Evolutionary conservation across 1,284 basidiomycete genomes (phyloP), one percentile per base, ranked within the genome.

Genomic region (Ganoderma lingzhi): DNA sequence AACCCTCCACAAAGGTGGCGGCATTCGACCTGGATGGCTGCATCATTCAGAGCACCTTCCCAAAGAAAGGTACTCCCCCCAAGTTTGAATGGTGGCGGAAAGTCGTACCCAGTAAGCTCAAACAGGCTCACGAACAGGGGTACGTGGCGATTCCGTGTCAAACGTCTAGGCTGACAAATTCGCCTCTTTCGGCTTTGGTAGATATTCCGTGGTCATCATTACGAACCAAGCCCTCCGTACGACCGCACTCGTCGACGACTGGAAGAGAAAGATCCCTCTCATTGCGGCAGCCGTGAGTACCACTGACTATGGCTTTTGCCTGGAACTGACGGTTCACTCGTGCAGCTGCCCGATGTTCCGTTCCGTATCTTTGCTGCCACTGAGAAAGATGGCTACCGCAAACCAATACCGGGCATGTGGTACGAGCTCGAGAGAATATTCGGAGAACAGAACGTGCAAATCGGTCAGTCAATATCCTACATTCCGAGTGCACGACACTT

Each of bases 371-470:
- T 96, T 68, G 96, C 94, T 19, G 96, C 96, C 0, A 90, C 86
- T 6, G 87, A 85, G 6, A 90, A 87, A 75, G 95, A 97, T 77
- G 82, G 84, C 30, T 95, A 88, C 76, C 86, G 96, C n/a, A 98
- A 98, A 80, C 96, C 96, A 2, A 91, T 95, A 82, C 89, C 89
- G 10, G 96, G 95, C 4, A 96, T 97, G 88, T 97, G 93, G 90
- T 84, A 88, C 68, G 89, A 90, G 71, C 82, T 96, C 53, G 87
- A 90, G 69, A 82, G 82, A 6, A 82, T 94, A 45, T 94, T 89
- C 72, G 79, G 78, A 10, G 83, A 85, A 62, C 84, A 89, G 53
- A 86, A 87, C 2, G 81, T 92, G 15, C 79, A 83, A 28, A 92
- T 97, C 73, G 93, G 95, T 94, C 62, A 42, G 84, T 78, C 9